Conservation (phyloP, 2,329 filamentous ascomycete species). For the Penicillium polonicum region DNA sequence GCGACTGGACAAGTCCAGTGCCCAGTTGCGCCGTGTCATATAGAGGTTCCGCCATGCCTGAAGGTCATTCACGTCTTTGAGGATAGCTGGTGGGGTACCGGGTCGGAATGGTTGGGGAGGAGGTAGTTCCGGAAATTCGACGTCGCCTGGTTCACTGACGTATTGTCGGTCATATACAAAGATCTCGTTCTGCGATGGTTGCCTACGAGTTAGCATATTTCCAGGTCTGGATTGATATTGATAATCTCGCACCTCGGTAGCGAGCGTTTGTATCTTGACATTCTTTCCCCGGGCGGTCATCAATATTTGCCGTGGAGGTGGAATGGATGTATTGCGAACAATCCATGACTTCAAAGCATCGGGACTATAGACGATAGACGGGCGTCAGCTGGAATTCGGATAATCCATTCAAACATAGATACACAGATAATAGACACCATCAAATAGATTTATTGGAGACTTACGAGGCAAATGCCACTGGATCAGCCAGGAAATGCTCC, state of each 20-base stretch:
- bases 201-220: constrained; percentile 1
- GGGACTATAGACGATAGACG: constrained; percentile 54
- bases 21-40: constrained; percentile 77
- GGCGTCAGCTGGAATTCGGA: constrained; percentile 21
- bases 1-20: constrained; percentile 65
- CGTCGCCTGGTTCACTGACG: constrained; percentile 49
- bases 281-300: constrained; percentile 83
- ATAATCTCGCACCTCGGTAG: constrained; percentile 64
- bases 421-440: not conserved
- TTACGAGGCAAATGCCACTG: constrained; percentile 71
- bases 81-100: constrained; percentile 69
- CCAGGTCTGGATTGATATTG: not conserved
- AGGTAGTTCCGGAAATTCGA: constrained; percentile 52
- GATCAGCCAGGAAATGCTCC: constrained; percentile 77
- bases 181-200: constrained; percentile 67
- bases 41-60: constrained; percentile 88
- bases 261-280: constrained; percentile 74
- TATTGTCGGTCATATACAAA: constrained; percentile 87
- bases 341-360: constrained; percentile 86
- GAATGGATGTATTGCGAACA: constrained; percentile 69
- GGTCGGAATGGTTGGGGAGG: constrained; percentile 61
- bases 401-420: not conserved
- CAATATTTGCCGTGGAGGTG: constrained; percentile 75
- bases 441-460: constrained; percentile 31
- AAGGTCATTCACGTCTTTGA: constrained; percentile 75